A percentile compares a stretch with the other conserved stretches of the same genome.
These are phyloP conservation scores for Entophlyctis luteolus DNA, from an alignment of 192 early-diverging fungal species.

Conservation along the genomic window DNA sequence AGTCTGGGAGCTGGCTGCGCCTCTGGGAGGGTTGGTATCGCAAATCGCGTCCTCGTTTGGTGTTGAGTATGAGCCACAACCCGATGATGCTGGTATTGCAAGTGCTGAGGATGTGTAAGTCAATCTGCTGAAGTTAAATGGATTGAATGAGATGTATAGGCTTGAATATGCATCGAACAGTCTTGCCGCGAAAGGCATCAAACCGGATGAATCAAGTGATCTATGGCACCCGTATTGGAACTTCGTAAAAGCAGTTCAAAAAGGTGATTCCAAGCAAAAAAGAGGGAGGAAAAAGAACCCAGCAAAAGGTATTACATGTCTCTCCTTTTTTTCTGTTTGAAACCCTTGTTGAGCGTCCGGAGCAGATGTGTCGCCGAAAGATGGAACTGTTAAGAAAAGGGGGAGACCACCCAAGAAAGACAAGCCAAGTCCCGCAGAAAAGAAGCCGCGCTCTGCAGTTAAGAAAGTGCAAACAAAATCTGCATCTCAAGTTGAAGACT, in stretches of 20 bases:
- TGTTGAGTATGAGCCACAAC: conserved; percentile 4
- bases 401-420: neutral
- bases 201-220: conserved; percentile 31
- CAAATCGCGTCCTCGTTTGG: conserved; percentile 27
- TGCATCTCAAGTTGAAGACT: neutral
- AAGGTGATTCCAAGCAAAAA: conserved; percentile 34
- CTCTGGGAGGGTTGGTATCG: conserved; percentile 32
- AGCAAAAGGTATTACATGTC: neutral
- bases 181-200: conserved; percentile 26
- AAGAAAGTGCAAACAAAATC: conserved; percentile 2
- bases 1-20: conserved; percentile 40
- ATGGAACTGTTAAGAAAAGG: conserved; percentile 1
- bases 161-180: conserved; percentile 28
- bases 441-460: neutral
- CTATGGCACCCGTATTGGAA: conserved; percentile 38
- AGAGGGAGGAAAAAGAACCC: conserved; percentile 18
- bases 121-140: neutral
- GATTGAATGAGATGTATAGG: neutral
- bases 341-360: neutral
- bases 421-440: neutral
- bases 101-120: conserved; percentile 36
- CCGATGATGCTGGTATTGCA: conserved; percentile 29
- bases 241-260: conserved; percentile 37
- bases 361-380: neutral
- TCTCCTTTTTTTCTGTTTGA: neutral